Conservation (phyloP, 768 basidiomycete species). For the Auriculariales sp. region DNA sequence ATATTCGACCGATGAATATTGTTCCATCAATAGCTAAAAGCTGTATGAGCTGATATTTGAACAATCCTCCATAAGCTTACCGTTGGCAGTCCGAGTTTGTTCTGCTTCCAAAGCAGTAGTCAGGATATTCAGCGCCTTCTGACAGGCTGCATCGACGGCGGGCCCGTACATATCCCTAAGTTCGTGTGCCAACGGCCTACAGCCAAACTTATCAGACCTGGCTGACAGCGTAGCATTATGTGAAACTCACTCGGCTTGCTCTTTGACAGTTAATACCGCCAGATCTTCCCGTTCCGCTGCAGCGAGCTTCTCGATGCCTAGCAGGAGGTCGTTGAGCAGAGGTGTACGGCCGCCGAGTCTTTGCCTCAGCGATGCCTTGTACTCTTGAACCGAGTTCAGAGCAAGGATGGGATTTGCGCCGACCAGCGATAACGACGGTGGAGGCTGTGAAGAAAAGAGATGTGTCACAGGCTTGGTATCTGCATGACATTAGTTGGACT, state of each 20-base stretch:
- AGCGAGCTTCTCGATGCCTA: slow-evolving; percentile 45
- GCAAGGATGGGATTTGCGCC: slow-evolving; percentile 18
- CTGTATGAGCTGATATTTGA: slow-evolving; percentile 7
- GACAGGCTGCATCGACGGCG: slow-evolving; percentile 33
- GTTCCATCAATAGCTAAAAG: slow-evolving; percentile 19
- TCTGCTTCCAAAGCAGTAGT: background rate
- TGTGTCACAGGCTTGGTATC: slow-evolving; percentile 37
- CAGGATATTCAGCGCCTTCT: slow-evolving; percentile 27
- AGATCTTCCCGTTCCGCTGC: slow-evolving; percentile 46
- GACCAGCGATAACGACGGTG: slow-evolving; percentile 30
- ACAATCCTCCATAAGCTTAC: background rate
- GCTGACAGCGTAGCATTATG: background rate
- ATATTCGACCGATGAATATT: slow-evolving; percentile 35
- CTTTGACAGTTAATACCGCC: slow-evolving; percentile 26
- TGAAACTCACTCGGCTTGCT: slow-evolving; percentile 25
- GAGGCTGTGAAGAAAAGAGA: slow-evolving; percentile 39
- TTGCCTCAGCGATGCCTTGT: slow-evolving; percentile 41
- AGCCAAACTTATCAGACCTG: background rate
- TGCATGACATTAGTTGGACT: slow-evolving; percentile 14
- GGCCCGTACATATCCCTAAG: slow-evolving; percentile 34
- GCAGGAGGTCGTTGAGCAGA: slow-evolving; percentile 41
- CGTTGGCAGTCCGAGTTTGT: background rate
- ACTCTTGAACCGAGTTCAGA: slow-evolving; percentile 42
- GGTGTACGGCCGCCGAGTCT: slow-evolving; percentile 55
- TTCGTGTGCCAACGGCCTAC: slow-evolving; percentile 26